Conservation (phyloP, 1,284 basidiomycete genomes). For the Boletellus deceptivus region DNA sequence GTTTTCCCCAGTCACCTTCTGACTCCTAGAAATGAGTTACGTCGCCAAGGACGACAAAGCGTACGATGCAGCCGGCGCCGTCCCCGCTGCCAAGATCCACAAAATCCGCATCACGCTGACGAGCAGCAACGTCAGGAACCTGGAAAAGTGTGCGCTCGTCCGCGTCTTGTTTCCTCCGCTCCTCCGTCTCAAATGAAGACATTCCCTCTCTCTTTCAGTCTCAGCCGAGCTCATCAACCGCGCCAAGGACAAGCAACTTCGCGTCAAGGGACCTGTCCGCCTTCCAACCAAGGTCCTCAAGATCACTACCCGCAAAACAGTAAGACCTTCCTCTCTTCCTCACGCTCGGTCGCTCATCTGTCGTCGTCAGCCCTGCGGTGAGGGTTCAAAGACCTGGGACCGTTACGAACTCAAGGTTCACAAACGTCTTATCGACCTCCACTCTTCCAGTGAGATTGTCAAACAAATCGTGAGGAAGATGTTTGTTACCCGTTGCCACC, state of each 20-base stretch:
- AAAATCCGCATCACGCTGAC: slow-evolving; percentile 99
- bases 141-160: slow-evolving; percentile 86
- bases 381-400: slow-evolving; percentile 99
- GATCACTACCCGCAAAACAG: slow-evolving; percentile 98
- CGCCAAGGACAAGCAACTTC: slow-evolving; percentile 99
- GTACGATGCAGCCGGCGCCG: slow-evolving; percentile 89
- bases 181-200: neutral
- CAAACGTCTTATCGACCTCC: slow-evolving; percentile 99
- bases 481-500: neutral
- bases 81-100: slow-evolving; percentile 91
- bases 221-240: slow-evolving; percentile 96
- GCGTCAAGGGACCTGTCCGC: slow-evolving; percentile 98
- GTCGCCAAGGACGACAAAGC: slow-evolving; percentile 99
- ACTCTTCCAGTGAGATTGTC: slow-evolving; percentile 98
- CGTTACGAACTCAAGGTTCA: slow-evolving; percentile 99
- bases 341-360: slow-evolving; percentile 3
- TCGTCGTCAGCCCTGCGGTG: slow-evolving; percentile 86
- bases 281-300: slow-evolving; percentile 98
- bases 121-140: slow-evolving; percentile 95
- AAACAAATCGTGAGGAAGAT: slow-evolving; percentile 90
- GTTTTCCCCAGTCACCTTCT: slow-evolving; percentile 65
- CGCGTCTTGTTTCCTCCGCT: neutral
- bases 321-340: slow-evolving; percentile 40
- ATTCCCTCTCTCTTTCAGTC: slow-evolving; percentile 53
- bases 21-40: slow-evolving; percentile 94